Evolutionary conservation across 106 monocot genomes (phyloP).

Genomic region (Dioscorea dumetorum): DNA sequence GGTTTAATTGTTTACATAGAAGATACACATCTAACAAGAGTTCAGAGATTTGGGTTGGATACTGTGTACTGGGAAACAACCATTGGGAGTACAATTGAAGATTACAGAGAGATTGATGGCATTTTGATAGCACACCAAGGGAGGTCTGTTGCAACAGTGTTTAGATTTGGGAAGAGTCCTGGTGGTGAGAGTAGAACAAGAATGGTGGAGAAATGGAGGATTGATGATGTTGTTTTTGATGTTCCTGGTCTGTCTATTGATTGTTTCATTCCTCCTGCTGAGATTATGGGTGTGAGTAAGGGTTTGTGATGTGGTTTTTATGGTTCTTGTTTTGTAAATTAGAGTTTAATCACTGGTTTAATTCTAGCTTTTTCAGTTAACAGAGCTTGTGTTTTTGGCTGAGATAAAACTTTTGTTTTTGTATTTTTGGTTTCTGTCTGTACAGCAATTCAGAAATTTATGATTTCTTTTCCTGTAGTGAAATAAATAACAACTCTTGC

Average conservation of each 20-base stretch:
- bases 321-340: no score
- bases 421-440: no score
- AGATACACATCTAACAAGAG: constrained; percentile 51
- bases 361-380: no score
- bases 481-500: no score
- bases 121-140: constrained; percentile 41
- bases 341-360: no score
- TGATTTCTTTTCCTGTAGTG: no score
- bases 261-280: constrained; percentile 55
- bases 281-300: constrained; percentile 11
- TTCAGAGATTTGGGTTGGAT: constrained; percentile 20
- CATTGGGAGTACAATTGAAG: constrained; percentile 36
- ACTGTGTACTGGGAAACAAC: constrained; percentile 56
- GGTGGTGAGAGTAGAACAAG: constrained; percentile 10
- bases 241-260: constrained; percentile 48
- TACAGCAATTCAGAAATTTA: no score
- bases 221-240: constrained; percentile 57
- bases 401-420: no score
- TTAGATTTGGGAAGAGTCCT: constrained; percentile 29
- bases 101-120: constrained; percentile 41
- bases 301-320: not conserved
- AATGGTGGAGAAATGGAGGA: constrained; percentile 57
- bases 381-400: no score
- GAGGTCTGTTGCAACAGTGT: constrained; percentile 33
- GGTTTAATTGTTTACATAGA: constrained; percentile 53